These are phyloP conservation scores for Sporisorium exsertum DNA, from an alignment of 1,284 basidiomycete species.

Conservation along the genomic window DNA sequence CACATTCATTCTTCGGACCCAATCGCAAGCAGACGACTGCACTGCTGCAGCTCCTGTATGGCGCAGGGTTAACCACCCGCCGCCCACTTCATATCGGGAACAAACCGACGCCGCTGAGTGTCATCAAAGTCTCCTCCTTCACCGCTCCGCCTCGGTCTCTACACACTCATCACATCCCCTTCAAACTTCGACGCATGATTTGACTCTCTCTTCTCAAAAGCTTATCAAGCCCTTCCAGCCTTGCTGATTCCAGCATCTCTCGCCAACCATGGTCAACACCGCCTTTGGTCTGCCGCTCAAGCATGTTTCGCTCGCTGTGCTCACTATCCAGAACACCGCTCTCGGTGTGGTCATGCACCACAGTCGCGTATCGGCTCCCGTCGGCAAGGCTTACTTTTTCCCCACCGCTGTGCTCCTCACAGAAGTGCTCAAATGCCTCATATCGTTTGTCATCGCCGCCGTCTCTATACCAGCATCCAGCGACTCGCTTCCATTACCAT, in stretches of 20 bases:
- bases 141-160: too few species aligned
- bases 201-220: background rate
- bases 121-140: background rate
- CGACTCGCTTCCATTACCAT: conserved; percentile 34
- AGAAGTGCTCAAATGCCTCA: conserved; percentile 88
- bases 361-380: conserved; percentile 82
- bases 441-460: conserved; percentile 81
- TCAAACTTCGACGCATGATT: conserved; percentile 16
- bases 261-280: conserved; percentile 19
- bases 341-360: conserved; percentile 65
- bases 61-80: background rate
- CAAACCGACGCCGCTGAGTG: conserved; percentile 7
- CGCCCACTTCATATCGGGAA: conserved; percentile 22
- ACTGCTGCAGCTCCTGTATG: background rate
- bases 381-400: conserved; percentile 82
- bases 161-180: conserved; percentile 1
- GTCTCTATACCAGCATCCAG: conserved; percentile 19
- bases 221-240: background rate
- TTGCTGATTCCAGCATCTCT: conserved; percentile 3
- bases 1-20: background rate
- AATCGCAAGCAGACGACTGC: background rate
- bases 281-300: conserved; percentile 46
- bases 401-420: conserved; percentile 91
- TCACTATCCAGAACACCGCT: conserved; percentile 85
- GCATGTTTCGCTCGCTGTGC: conserved; percentile 79